Percentiles rank a stretch among this genome's conserved stretches.
These are phyloP conservation scores for Wickerhamiella spandovensis DNA, from an alignment of 805 yeast genomes.

Conservation along the genomic window DNA sequence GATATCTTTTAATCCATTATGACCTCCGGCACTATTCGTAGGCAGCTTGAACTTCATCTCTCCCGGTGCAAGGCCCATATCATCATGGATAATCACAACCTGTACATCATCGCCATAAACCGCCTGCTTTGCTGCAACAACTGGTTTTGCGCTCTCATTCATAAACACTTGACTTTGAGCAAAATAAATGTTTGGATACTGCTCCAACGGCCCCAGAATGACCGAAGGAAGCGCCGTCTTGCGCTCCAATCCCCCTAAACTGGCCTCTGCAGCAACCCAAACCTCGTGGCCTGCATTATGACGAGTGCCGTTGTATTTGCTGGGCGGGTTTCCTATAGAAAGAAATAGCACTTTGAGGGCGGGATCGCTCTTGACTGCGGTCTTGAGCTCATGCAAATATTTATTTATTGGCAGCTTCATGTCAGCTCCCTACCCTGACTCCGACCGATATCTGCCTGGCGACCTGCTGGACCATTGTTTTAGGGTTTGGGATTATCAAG, in stretches of 20 bases:
- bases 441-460: not conserved
- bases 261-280: slow-evolving; percentile 23
- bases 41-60: slow-evolving; percentile 47
- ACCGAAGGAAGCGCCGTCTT: not conserved
- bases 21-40: slow-evolving; percentile 60
- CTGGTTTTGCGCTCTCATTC: slow-evolving; percentile 57
- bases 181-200: slow-evolving; percentile 26
- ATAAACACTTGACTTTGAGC: slow-evolving; percentile 46
- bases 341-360: slow-evolving; percentile 11
- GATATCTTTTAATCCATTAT: slow-evolving; percentile 65
- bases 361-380: slow-evolving; percentile 6
- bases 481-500: too few relatives aligned
- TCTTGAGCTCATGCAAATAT: slow-evolving; percentile 10
- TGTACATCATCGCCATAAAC: slow-evolving; percentile 11
- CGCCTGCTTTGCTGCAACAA: slow-evolving; percentile 26
- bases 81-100: slow-evolving; percentile 64
- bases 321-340: slow-evolving; percentile 70
- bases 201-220: slow-evolving; percentile 12
- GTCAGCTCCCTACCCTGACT: not conserved
- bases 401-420: slow-evolving; percentile 15
- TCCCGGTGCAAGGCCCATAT: slow-evolving; percentile 54
- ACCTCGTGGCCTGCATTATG: slow-evolving; percentile 68
- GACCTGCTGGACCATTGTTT: too few relatives aligned
- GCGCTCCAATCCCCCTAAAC: slow-evolving; percentile 10
- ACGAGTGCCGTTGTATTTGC: slow-evolving; percentile 44